These are phyloP conservation scores for Fusarium acutatum DNA, from an alignment of 2,329 filamentous ascomycete species.

Conservation along the genomic window DNA sequence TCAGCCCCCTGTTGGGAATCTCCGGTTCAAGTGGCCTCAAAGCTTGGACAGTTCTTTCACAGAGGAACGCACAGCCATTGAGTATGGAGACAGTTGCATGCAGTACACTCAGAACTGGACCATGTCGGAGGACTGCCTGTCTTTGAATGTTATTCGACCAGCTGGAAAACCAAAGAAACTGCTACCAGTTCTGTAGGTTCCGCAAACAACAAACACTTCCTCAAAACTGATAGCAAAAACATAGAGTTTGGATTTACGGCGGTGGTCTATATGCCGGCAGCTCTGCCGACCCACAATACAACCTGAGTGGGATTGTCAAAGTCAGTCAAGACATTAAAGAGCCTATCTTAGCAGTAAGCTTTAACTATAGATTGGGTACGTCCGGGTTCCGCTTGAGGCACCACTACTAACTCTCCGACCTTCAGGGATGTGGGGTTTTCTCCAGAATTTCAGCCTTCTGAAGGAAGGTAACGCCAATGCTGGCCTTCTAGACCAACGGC, in stretches of 20 bases:
- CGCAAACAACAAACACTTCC: fast-evolving
- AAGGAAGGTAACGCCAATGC: conserved; percentile 56
- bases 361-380: conserved; percentile 61
- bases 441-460: conserved; percentile 56
- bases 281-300: conserved; percentile 57
- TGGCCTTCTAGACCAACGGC: conserved; percentile 59
- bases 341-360: conserved; percentile 61
- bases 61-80: conserved; percentile 50
- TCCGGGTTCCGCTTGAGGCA: background rate
- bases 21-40: conserved; percentile 50
- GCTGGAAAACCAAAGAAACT: conserved; percentile 43
- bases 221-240: background rate
- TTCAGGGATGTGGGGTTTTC: conserved; percentile 58
- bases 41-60: conserved; percentile 45
- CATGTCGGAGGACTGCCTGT: conserved; percentile 60
- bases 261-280: conserved; percentile 63
- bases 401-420: background rate
- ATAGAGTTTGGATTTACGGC: conserved; percentile 64
- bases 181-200: conserved; percentile 48
- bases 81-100: conserved; percentile 57
- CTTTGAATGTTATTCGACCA: conserved; percentile 53
- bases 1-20: conserved; percentile 47
- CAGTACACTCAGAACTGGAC: conserved; percentile 54
- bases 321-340: conserved; percentile 60
- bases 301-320: conserved; percentile 52